These are phyloP conservation scores for Trichoderma orchidacearum DNA, from an alignment of 495 filamentous ascomycete genomes.

Conservation along the genomic window DNA sequence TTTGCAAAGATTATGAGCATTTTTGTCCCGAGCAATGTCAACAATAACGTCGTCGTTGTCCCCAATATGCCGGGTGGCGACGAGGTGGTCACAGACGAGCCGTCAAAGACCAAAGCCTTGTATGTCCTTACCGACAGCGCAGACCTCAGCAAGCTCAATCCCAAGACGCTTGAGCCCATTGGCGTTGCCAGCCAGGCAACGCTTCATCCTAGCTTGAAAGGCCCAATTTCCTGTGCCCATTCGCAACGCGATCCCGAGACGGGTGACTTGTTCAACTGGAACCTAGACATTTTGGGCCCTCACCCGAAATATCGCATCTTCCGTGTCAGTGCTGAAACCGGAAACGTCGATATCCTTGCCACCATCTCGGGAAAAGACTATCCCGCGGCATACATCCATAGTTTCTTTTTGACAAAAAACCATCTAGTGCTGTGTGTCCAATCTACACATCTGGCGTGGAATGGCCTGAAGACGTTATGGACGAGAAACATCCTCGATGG, in stretches of 20 bases:
- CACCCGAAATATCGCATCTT: slow-evolving; percentile 48
- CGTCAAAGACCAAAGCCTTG: slow-evolving; percentile 28
- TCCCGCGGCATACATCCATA: slow-evolving; percentile 55
- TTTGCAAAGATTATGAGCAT: slow-evolving; percentile 52
- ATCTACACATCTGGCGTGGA: slow-evolving; percentile 32
- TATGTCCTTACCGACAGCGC: slow-evolving; percentile 48
- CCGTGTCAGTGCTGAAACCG: slow-evolving; percentile 40
- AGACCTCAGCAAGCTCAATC: slow-evolving; percentile 45
- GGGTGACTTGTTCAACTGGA: slow-evolving; percentile 69
- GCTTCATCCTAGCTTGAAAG: slow-evolving; percentile 54
- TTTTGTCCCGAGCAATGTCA: slow-evolving; percentile 24
- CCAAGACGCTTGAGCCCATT: slow-evolving; percentile 57
- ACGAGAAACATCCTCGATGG: slow-evolving; percentile 43
- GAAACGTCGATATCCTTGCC: slow-evolving; percentile 56
- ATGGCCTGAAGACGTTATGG: slow-evolving; percentile 38
- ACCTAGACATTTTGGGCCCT: slow-evolving; percentile 34
- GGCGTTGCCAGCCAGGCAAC: slow-evolving; percentile 38
- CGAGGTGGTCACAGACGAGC: slow-evolving; percentile 8
- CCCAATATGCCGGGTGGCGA: slow-evolving; percentile 32
- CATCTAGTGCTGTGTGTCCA: slow-evolving; percentile 54
- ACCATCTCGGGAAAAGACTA: slow-evolving; percentile 36
- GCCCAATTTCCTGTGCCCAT: slow-evolving; percentile 50
- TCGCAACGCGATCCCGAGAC: slow-evolving; percentile 55
- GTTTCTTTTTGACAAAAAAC: slow-evolving; percentile 50
- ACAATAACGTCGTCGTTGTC: slow-evolving; percentile 45